phyloP scores from a whole-genome alignment of 2,329 filamentous ascomycete species.

The Penicillium sp. region DNA sequence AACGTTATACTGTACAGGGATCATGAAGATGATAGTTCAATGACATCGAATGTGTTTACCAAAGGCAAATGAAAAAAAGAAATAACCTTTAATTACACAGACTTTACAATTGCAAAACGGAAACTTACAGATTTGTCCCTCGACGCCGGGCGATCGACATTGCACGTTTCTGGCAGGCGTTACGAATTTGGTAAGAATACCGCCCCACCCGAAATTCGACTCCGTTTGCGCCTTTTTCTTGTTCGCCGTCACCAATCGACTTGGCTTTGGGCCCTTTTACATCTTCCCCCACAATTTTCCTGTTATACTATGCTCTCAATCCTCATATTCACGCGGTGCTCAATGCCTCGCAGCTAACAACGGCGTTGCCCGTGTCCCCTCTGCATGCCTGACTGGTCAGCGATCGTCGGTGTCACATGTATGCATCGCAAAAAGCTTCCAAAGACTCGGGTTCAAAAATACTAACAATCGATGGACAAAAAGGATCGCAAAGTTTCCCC shows the following conservation, averaged over 20 bases:
- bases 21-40: neutral
- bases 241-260: neutral
- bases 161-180: conserved; percentile 23
- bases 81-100: neutral
- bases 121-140: neutral
- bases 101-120: neutral
- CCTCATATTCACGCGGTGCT: conserved; percentile 5
- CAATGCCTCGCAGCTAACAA: conserved; percentile 22
- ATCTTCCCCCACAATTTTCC: neutral
- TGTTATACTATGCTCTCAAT: conserved; percentile 3
- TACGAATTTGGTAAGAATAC: conserved; percentile 11
- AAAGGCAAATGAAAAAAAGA: neutral
- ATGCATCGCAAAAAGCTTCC: conserved; percentile 6
- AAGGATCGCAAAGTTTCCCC: conserved; percentile 21
- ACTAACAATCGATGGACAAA: conserved; percentile 1
- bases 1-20: too few relatives aligned
- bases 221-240: conserved; percentile 18
- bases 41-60: neutral
- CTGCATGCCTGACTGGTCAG: conserved; percentile 13
- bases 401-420: conserved; percentile 23
- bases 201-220: conserved; percentile 4
- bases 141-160: neutral
- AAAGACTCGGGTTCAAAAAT: neutral
- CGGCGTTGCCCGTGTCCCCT: conserved; percentile 13
- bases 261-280: neutral